Percentiles rank a stretch among this genome's conserved stretches.
Evolutionary conservation across 805 yeast genomes (phyloP).

Genomic region (Barnettozyma sucrosica): DNA sequence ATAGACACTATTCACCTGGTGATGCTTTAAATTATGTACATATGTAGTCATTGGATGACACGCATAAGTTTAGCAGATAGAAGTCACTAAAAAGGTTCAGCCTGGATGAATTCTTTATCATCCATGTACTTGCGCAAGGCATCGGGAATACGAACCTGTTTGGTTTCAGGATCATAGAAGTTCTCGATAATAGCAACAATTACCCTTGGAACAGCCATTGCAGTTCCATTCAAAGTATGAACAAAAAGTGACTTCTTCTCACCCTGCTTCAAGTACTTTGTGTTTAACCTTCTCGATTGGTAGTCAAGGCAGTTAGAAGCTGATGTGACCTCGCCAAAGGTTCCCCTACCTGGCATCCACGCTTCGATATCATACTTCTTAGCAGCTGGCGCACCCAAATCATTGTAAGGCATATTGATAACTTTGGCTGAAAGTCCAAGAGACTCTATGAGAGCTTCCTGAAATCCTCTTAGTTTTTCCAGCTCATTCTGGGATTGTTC

Average conservation of each 20-base stretch:
- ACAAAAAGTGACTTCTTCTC: slow-evolving; percentile 41
- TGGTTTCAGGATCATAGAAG: slow-evolving; percentile 54
- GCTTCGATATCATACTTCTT: slow-evolving; percentile 93
- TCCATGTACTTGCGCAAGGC: slow-evolving; percentile 72
- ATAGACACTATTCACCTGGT: neutral
- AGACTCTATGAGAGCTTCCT: slow-evolving; percentile 53
- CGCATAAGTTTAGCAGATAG: too few relatives aligned
- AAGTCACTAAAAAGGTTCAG: neutral
- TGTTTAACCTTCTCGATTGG: slow-evolving; percentile 79
- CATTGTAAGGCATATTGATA: slow-evolving; percentile 83
- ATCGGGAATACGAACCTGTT: slow-evolving; percentile 57
- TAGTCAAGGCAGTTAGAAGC: slow-evolving; percentile 90
- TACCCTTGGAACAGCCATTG: slow-evolving; percentile 90
- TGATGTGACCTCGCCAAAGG: slow-evolving; percentile 90
- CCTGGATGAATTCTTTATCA: slow-evolving; percentile 31
- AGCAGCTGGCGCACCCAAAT: slow-evolving; percentile 89
- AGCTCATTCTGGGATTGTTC: slow-evolving; percentile 45
- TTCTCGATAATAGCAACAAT: slow-evolving; percentile 88
- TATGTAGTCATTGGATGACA: neutral
- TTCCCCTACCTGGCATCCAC: slow-evolving; percentile 95
- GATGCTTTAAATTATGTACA: neutral
- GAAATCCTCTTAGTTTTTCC: slow-evolving; percentile 57
- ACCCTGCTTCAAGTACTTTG: slow-evolving; percentile 41
- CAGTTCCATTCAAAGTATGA: slow-evolving; percentile 91
- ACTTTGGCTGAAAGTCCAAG: slow-evolving; percentile 79